Evolutionary conservation across 768 basidiomycete genomes (phyloP).

Genomic region (Auriculariales sp.): DNA sequence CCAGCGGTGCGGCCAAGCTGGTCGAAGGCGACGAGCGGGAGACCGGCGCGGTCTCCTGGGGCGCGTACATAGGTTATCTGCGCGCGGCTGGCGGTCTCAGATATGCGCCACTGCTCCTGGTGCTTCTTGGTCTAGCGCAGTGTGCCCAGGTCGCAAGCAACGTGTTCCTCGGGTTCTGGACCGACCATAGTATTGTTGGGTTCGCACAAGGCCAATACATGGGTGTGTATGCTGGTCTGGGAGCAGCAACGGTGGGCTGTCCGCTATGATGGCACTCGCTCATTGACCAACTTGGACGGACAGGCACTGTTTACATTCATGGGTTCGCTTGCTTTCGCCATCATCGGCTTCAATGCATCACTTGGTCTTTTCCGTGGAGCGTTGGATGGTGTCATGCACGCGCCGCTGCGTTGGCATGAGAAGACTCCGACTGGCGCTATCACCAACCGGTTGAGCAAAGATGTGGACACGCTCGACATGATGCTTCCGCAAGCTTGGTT

Average conservation of each 20-base stretch:
- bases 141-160: conserved; percentile 46
- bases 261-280: too few species aligned
- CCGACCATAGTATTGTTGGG: conserved; percentile 31
- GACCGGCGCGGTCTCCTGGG: conserved; percentile 36
- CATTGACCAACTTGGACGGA: too few species aligned
- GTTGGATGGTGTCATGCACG: conserved; percentile 38
- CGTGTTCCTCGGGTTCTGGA: conserved; percentile 66
- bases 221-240: conserved; percentile 33
- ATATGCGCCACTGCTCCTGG: conserved; percentile 30
- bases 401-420: conserved; percentile 56
- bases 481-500: not conserved
- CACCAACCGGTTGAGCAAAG: conserved; percentile 42
- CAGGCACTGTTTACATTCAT: not conserved
- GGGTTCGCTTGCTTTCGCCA: not conserved
- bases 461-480: conserved; percentile 34
- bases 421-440: conserved; percentile 53
- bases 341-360: conserved; percentile 1
- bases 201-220: conserved; percentile 57
- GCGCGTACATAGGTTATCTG: conserved; percentile 35
- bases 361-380: conserved; percentile 36
- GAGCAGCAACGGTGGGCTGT: too few species aligned
- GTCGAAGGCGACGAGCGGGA: conserved; percentile 44
- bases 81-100: conserved; percentile 29
- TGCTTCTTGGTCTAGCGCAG: conserved; percentile 32
- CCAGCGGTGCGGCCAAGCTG: conserved; percentile 9